Percentiles rank a stretch among this genome's conserved stretches.
Evolutionary conservation across 306 rosid genomes (phyloP).

Genomic region (Corylus heterophylla): DNA sequence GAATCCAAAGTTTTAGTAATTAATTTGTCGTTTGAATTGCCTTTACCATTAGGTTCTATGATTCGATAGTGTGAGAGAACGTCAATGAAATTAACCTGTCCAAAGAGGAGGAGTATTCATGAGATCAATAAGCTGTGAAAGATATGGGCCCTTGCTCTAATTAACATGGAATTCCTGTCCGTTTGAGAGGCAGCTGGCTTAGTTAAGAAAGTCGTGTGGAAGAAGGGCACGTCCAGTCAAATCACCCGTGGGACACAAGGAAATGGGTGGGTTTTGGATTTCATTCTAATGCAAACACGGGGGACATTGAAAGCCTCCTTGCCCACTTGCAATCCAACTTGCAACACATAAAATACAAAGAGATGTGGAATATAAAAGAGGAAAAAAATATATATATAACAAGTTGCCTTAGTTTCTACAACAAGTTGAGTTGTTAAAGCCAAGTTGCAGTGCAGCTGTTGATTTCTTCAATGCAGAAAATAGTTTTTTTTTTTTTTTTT

Average conservation of each 20-base stretch:
- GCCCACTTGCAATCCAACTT: conserved; percentile 68
- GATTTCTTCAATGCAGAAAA: conserved; percentile 36
- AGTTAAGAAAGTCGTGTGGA: not conserved
- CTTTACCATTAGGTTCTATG: no score
- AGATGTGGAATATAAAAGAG: not conserved
- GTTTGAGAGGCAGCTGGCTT: no score
- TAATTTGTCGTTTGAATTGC: no score
- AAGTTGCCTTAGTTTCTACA: conserved; percentile 49
- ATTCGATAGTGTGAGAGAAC: no score
- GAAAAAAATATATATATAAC: conserved; percentile 14
- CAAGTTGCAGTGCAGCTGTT: conserved; percentile 44
- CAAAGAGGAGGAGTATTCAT: no score
- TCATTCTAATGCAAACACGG: conserved; percentile 9
- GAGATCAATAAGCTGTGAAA: no score
- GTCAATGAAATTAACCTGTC: no score
- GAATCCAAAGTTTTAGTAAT: no score
- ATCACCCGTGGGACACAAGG: conserved; percentile 21
- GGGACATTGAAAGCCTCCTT: conserved; percentile 32
- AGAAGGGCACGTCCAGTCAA: conserved; percentile 21
- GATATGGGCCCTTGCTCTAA: no score
- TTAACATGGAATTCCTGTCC: no score
- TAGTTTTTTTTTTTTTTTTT: no score
- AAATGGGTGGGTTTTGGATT: conserved; percentile 14
- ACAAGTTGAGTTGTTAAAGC: conserved; percentile 36
- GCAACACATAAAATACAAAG: conserved; percentile 13